Conservation (phyloP, 2,329 filamentous ascomycete genomes). For the Raffaelea albimanens region DNA sequence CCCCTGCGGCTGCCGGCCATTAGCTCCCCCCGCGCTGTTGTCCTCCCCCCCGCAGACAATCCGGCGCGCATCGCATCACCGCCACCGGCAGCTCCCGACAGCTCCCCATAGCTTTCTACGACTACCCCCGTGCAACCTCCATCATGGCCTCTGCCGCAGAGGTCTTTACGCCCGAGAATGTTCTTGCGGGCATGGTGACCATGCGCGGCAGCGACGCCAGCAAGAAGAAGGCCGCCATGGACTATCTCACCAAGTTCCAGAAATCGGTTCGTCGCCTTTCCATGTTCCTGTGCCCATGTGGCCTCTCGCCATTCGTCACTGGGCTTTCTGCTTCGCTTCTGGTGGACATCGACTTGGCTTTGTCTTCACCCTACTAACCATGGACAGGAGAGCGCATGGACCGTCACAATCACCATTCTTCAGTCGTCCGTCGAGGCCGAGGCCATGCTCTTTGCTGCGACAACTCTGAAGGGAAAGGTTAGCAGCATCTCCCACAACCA, state of each 20-base stretch:
- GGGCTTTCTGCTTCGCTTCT: not conserved
- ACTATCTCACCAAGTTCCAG: conserved; percentile 90
- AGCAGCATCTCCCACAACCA: not conserved
- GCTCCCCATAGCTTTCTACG: not conserved
- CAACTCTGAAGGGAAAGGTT: conserved; percentile 97
- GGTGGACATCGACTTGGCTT: too few relatives aligned
- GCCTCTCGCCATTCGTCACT: not conserved
- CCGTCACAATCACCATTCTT: conserved; percentile 74
- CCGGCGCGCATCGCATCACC: too few relatives aligned
- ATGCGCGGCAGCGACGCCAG: conserved; percentile 80
- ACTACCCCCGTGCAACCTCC: not conserved
- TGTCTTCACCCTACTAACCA: not conserved
- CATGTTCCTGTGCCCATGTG: not conserved
- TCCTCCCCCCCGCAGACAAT: too few relatives aligned
- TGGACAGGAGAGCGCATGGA: conserved; percentile 77
- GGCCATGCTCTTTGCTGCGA: conserved; percentile 90
- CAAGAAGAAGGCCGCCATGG: conserved; percentile 76
- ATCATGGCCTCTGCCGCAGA: conserved; percentile 62
- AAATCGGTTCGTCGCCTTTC: conserved; percentile 81
- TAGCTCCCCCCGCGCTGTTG: too few relatives aligned
- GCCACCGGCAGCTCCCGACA: too few relatives aligned
- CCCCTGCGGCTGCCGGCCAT: too few relatives aligned
- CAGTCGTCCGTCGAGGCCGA: conserved; percentile 74
- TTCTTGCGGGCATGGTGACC: conserved; percentile 79
- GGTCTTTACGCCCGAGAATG: conserved; percentile 63